phyloP scores from a whole-genome alignment of 2,329 filamentous ascomycete genomes.

The Epichloe bromicola region DNA sequence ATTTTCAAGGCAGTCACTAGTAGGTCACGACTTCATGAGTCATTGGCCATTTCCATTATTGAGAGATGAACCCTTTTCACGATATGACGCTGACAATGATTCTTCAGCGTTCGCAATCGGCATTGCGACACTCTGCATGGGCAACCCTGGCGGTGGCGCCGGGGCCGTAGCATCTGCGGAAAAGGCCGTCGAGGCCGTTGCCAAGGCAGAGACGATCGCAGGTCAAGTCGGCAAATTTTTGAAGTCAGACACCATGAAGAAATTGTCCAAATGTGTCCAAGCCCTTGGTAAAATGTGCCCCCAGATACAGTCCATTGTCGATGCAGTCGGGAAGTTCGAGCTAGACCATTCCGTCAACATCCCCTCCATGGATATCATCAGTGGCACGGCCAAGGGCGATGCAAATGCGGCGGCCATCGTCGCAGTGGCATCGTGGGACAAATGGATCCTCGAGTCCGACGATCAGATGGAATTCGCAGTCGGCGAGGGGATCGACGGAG shows the following conservation, averaged over 20 bases:
- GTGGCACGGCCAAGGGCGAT: background rate
- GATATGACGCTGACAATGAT: background rate
- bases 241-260: background rate
- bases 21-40: background rate
- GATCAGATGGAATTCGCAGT: background rate
- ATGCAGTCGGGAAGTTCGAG: background rate
- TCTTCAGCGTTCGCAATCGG: background rate
- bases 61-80: no score
- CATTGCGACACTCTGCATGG: background rate
- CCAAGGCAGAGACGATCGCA: background rate
- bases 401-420: background rate
- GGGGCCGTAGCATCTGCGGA: background rate
- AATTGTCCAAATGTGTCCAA: background rate
- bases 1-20: background rate
- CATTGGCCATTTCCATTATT: no score
- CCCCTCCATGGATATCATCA: background rate
- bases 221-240: background rate
- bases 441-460: background rate
- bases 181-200: background rate
- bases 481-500: background rate
- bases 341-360: background rate
- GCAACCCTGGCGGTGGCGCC: background rate
- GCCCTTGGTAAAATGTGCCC: background rate
- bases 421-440: background rate
- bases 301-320: background rate